Percentiles rank a stretch among this genome's conserved stretches.
Conservation (phyloP, 495 filamentous ascomycete genomes). For the Aspergillus coremiiformis region DNA sequence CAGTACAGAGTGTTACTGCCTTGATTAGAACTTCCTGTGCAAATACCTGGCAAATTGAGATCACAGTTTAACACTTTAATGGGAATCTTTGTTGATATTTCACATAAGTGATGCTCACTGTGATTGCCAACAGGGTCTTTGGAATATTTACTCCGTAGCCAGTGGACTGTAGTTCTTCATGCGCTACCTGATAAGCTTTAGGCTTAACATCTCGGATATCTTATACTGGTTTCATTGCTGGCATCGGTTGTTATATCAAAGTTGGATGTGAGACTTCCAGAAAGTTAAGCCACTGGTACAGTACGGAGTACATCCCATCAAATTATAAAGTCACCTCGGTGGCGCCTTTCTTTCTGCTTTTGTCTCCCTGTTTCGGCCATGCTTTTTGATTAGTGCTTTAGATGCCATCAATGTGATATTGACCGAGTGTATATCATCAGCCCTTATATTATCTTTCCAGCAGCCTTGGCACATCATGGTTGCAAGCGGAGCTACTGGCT, state of each 20-base stretch:
- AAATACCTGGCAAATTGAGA: background rate
- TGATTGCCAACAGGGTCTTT: background rate
- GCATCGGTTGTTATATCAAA: background rate
- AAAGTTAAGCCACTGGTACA: too few species aligned
- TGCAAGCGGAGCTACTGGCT: background rate
- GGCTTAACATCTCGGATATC: background rate
- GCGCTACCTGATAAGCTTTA: background rate
- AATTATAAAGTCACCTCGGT: background rate
- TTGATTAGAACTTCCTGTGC: background rate
- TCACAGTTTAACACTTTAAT: background rate
- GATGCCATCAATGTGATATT: background rate
- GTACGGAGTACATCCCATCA: too few species aligned
- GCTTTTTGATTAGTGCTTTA: background rate
- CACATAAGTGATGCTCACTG: background rate
- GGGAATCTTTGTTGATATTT: background rate
- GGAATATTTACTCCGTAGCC: background rate
- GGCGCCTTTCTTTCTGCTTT: background rate
- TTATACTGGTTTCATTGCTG: background rate
- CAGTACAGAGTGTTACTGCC: too few species aligned
- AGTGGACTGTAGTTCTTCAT: background rate
- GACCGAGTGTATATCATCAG: background rate
- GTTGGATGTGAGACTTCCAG: background rate
- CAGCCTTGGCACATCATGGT: slow-evolving; percentile 7
- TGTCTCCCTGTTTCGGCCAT: background rate
- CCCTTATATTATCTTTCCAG: background rate